These are phyloP conservation scores for Ophiostoma piceae DNA, from an alignment of 2,329 filamentous ascomycete species.

Conservation along the genomic window DNA sequence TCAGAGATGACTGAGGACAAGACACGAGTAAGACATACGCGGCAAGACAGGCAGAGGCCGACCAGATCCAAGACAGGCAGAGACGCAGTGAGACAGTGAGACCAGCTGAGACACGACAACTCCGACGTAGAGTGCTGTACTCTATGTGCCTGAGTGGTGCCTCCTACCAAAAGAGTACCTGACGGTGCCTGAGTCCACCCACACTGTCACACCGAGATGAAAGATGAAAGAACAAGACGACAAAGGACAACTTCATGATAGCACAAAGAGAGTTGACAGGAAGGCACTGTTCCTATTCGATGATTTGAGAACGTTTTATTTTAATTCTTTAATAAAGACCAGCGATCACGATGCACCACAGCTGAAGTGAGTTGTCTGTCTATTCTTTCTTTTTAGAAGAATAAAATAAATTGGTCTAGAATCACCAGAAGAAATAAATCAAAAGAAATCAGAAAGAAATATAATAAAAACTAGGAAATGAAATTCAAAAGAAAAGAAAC, in stretches of 20 bases:
- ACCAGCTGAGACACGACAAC: not conserved
- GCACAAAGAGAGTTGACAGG: not conserved
- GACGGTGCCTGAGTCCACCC: not conserved
- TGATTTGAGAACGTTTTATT: too few species aligned
- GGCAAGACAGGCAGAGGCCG: not conserved
- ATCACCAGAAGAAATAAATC: too few species aligned
- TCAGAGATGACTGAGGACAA: not conserved
- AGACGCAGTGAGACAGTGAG: not conserved
- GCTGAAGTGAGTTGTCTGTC: too few species aligned
- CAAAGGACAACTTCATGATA: not conserved
- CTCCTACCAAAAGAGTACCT: not conserved
- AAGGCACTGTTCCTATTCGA: not conserved
- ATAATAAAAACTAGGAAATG: not conserved
- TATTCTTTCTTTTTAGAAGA: not conserved
- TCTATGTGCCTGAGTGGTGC: not conserved
- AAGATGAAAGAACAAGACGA: not conserved
- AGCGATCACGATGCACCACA: too few species aligned
- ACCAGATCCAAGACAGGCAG: not conserved
- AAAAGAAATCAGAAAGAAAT: too few species aligned
- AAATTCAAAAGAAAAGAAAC: not conserved
- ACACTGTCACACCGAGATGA: not conserved
- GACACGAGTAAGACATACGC: not conserved
- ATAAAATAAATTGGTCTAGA: not conserved
- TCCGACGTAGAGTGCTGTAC: not conserved
- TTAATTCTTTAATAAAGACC: too few species aligned